These are phyloP conservation scores for Trichoderma guizhouense DNA, from an alignment of 2,329 filamentous ascomycete genomes.

Conservation along the genomic window DNA sequence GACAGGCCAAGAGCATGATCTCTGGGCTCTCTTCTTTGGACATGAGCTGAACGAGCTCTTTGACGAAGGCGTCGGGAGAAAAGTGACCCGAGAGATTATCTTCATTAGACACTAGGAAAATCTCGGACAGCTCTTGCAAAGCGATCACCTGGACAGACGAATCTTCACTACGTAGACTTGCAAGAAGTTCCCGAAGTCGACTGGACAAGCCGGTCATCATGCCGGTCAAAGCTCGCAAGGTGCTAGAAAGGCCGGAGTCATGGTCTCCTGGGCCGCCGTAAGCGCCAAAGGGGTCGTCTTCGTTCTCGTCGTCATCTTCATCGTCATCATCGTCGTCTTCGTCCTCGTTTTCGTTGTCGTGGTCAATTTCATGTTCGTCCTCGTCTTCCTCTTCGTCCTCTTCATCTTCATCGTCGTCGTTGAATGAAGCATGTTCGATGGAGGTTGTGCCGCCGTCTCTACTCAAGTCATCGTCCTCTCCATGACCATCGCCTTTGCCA, in stretches of 20 bases:
- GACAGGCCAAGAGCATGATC: slow-evolving; percentile 94
- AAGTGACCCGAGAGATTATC: slow-evolving; percentile 95
- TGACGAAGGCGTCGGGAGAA: slow-evolving; percentile 89
- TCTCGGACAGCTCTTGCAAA: slow-evolving; percentile 87
- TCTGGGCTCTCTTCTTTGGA: slow-evolving; percentile 93
- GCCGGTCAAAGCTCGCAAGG: slow-evolving; percentile 80
- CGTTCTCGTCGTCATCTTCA: slow-evolving; percentile 55
- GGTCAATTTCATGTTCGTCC: slow-evolving; percentile 56
- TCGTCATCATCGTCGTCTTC: slow-evolving; percentile 42
- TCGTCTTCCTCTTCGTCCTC: slow-evolving; percentile 41
- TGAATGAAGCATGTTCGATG: background rate
- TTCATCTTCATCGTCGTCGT: slow-evolving; percentile 34
- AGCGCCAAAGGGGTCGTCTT: slow-evolving; percentile 59
- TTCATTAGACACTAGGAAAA: slow-evolving; percentile 91
- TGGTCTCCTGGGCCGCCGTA: slow-evolving; percentile 66
- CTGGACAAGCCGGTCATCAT: slow-evolving; percentile 85
- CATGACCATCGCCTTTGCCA: background rate
- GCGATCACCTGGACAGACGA: slow-evolving; percentile 90
- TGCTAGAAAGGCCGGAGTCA: slow-evolving; percentile 68
- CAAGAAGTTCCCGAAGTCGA: slow-evolving; percentile 73
- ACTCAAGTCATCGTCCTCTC: slow-evolving; percentile 9
- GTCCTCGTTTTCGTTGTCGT: slow-evolving; percentile 33
- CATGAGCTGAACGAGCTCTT: slow-evolving; percentile 90
- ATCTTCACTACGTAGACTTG: slow-evolving; percentile 75
- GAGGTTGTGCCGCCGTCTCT: slow-evolving; percentile 19